Evolutionary conservation across 2,329 filamentous ascomycete genomes (phyloP), one percentile per base, ranked within the genome.

Genomic region (Cytospora piceae): DNA sequence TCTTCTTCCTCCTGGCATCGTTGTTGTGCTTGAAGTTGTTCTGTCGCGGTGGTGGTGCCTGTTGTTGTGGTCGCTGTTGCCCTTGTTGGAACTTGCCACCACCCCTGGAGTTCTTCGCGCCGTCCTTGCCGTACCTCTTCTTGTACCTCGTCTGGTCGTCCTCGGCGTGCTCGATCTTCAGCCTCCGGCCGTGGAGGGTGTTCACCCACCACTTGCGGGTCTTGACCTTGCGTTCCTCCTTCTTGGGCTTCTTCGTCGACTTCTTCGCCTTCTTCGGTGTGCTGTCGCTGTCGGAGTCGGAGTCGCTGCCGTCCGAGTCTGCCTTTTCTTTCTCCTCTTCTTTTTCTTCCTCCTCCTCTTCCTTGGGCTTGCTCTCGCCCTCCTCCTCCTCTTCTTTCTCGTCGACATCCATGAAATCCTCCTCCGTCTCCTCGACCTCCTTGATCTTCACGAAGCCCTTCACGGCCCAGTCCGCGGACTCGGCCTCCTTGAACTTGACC

Each of bases 111-210:
- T 76, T 77, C 69, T 78, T 80, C 24, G 80, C 82, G 37, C 83
- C 85, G 51, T 89, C 89, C 77, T 94, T 94, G 69, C 92, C 91
- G 74, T 91, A 98, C 1, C 95, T 87, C 83, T 98, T 99, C 82
- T 94, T 94, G 78, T 99, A 99, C 65, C 95, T 83, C 39, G 87
- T 87, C 71, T 92, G 88, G 66, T 94, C 88, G 77, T 98, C 95
- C 79, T 99, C 95, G 24, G 95, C 95, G 73, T 94, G 93, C 77
- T 99, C 94, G 76, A 95, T 88, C 75, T 94, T 92, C 70, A 99
- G 83, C 69, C 88, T 85, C 34, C 95, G 87, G 32, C 94, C 93
- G 60, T 90, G 82, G 64, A 97, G 84, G 72, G 88, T 86, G 79
- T 96, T 96, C 70, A 97, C 89, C 85, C 93, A 96, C 84, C 93